phyloP scores from a whole-genome alignment of 1,284 basidiomycete genomes.

The Irpex lacteus region DNA sequence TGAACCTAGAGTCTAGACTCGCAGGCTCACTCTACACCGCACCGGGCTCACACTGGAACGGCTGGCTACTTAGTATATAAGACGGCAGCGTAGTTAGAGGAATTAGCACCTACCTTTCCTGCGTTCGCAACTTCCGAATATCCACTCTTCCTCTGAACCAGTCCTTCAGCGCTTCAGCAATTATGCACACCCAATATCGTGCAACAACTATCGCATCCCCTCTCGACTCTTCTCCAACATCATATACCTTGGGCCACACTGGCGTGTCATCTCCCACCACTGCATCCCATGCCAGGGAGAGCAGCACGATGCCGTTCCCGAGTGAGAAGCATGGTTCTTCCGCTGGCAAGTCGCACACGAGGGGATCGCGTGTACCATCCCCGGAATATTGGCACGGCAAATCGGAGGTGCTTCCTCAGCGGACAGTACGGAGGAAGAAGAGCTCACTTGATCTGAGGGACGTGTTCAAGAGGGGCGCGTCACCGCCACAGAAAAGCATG shows the following conservation, averaged over 20 bases:
- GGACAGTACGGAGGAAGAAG: conserved; percentile 41
- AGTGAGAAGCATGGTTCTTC: not conserved
- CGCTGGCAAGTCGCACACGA: not conserved
- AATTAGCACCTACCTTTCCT: not conserved
- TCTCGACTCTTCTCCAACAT: not conserved
- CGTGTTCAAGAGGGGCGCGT: conserved; percentile 27
- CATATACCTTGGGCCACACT: not conserved
- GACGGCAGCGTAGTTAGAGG: not conserved
- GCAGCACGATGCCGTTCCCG: conserved; percentile 8
- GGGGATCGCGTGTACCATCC: not conserved
- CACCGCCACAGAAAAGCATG: not conserved
- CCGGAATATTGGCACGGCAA: conserved; percentile 10
- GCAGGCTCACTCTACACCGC: not conserved
- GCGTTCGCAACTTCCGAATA: not conserved
- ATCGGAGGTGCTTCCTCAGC: conserved; percentile 12
- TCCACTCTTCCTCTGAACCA: not conserved
- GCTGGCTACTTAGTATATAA: not conserved
- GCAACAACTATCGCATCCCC: not conserved
- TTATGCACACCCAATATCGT: not conserved
- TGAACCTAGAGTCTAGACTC: too few species aligned
- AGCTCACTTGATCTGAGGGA: conserved; percentile 41
- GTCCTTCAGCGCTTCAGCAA: not conserved
- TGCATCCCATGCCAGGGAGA: not conserved
- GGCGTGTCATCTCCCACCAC: not conserved
- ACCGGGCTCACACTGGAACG: not conserved